A percentile compares a stretch with the other conserved stretches of the same genome.
phyloP scores from a whole-genome alignment of 1,284 basidiomycete genomes.

The Ustilago lituana region DNA sequence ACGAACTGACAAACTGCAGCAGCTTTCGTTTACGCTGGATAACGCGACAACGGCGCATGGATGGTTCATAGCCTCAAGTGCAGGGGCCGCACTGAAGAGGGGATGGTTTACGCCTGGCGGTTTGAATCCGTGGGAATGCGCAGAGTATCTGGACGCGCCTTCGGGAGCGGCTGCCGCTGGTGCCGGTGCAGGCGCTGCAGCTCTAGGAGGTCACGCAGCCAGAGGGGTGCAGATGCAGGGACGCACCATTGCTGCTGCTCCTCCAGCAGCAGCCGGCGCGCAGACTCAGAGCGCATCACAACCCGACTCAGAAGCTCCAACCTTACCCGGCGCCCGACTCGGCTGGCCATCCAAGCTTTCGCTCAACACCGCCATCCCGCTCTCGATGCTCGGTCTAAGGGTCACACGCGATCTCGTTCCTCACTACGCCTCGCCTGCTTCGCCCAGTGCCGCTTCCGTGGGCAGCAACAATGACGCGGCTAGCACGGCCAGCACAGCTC shows the following conservation, averaged over 20 bases:
- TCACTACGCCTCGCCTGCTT: constrained; percentile 27
- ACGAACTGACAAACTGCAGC: constrained; percentile 16
- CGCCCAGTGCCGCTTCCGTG: constrained; percentile 4
- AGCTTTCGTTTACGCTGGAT: constrained; percentile 24
- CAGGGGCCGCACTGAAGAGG: constrained; percentile 19
- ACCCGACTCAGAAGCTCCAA: neutral
- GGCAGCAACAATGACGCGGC: constrained; percentile 13
- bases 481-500: neutral
- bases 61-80: constrained; percentile 25
- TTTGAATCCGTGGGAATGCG: constrained; percentile 45
- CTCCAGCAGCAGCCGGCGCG: too few relatives aligned
- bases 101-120: constrained; percentile 37
- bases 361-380: constrained; percentile 37
- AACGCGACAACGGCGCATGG: constrained; percentile 1
- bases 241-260: too few relatives aligned
- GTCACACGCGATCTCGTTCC: constrained; percentile 46
- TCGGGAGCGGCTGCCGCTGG: constrained; percentile 3
- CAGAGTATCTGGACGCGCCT: constrained; percentile 37
- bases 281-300: neutral
- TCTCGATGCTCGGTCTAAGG: constrained; percentile 20
- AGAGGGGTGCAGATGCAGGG: neutral
- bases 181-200: neutral
- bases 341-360: constrained; percentile 30
- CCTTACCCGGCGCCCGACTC: constrained; percentile 22
- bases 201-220: neutral